Evolutionary conservation across 1,284 basidiomycete genomes (phyloP), one percentile per base, ranked within the genome.

Genomic region (Trichosporon sp.): DNA sequence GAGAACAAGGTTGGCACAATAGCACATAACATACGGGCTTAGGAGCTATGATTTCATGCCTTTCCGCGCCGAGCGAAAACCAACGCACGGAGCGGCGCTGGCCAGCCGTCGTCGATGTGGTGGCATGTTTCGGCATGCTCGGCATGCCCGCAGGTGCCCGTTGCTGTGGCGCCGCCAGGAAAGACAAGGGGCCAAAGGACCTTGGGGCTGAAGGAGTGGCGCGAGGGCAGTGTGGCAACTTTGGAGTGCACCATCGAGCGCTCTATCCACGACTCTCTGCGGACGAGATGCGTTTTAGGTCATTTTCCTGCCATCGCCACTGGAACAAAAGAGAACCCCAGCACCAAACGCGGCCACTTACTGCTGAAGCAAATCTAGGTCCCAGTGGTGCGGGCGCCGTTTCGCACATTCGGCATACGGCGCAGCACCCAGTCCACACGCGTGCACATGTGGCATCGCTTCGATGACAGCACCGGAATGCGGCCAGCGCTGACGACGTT

Each of bases 391-490:
- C 19, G 11, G 21, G 21, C 21, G 19, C 10, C 51, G 19, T 26
- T 26, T 54, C 10, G 51, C 51, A 10, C 8, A 19, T 19, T 19
- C 51, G 51, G 51, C 51, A 54, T 21, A 19, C 19, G 16, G 51
- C 21, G 51, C 51, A 19, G 51, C 19, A 26, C 51, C 8, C 8
- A 16, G 7, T 10, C 51, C 8, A 2, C 51, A 10, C 19, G 51
- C 2, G 51, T 19, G 21, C 2, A 54, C 51, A 54, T 54, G 51
- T 54, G 51, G 21, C 38, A 40, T 19, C 51, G 10, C 8, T n/a
- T 4, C 19, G n/a, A 54, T 54, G 51, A 26, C 51, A 54, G 19
- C 51, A 54, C 10, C 51, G 51, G 51, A 54, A 54, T 54, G 51
- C 43, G 16, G 43, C 43, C 16, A 16, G 26, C 26, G 26, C 26